Evolutionary conservation across 306 rosid species (phyloP), one percentile per base, ranked within the genome.

Genomic region (Carpinus viminea): DNA sequence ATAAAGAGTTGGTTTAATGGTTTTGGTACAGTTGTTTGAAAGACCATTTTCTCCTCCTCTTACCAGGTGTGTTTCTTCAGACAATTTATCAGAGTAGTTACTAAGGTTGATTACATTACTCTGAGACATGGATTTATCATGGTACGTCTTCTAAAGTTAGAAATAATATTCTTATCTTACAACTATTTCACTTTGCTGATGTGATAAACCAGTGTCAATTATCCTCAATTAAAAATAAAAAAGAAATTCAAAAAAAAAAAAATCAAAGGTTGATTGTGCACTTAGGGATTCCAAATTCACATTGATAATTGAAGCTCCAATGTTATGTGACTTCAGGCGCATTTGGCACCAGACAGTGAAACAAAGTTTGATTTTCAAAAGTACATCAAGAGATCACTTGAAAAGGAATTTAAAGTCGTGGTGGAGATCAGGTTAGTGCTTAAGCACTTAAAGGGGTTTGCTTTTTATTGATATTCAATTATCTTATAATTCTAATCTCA

Each of bases 61-160:
- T 54, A 59, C 46, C 83, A 94, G 98, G 90, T 84, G 73, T 86
- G 97, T 77, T 94, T 94, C 89, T 91, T 92, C 87, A 85, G 98
- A 78, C 98, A 94, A 77, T 92, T 94, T 81, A 46, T 66, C 65
- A 85, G 85, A 72, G 91, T 97, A n/a, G 87, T 91, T 51, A 79
- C 83, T 9, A 92, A 83, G 84, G 89, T 80, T 81, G 98, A 94
- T 78, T 94, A 94, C 86, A 47, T 86, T 76, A 80, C 93, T 21
- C 74, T 94, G 34, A 87, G 97, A 20, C 97, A 91, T 86, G 98
- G 98, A 80, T 94, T 94, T 80, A 85, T 94, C 69, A 78, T 12
- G 85, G 98, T 94, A 71, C 82, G 92, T 78, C n/a, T n/a, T n/a
- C n/a, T n/a, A n/a, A n/a, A n/a, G 46, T 6, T 1, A 34, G 18